Evolutionary conservation across 2,329 filamentous ascomycete genomes (phyloP), one percentile per base, ranked within the genome.

Genomic region (Coniella lustricola): DNA sequence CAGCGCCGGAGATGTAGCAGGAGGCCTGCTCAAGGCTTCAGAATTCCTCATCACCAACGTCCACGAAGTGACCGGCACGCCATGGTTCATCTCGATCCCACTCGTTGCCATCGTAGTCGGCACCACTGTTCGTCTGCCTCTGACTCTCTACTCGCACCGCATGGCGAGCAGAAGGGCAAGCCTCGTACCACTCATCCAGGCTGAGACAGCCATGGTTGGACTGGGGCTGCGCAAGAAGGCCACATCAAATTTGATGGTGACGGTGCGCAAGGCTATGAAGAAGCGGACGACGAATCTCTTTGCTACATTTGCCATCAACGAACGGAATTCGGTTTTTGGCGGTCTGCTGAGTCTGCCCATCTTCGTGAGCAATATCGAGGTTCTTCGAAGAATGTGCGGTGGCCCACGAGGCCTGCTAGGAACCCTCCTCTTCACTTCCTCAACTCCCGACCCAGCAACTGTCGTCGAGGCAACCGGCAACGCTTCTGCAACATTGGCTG

Each of bases 41-140:
- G 69, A 74, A 29, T 60, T 70, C 44, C 57, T 67, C 51, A 67
- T 81, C 43, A 59, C 67, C 32, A 62, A 62, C 39, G 46, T 74
- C 9, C 76, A 81, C 57, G 49, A 51, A 20, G 35, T 57, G 41
- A 65, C 66, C 20, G 68, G 70, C 33, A 58, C 73, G 1, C 75
- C 76, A 1, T 81, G 77, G 77, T 78, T 67, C 55, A 54, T 78
- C 29, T 67, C 70, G 22, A 75, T 81, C 40, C 76, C 77, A 4
- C 63, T 75, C n/a, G 62, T 75, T 13, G 74, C 75, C 7, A 52
- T 78, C 2, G 59, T 63, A 39, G 61, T 78, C 57, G 73, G 68
- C 59, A 56, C 70, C 34, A 49, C 68, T 41, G 57, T 73, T 50
- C 68, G 76, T 13, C 59, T 77, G 4, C 77, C 77, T 5, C 62